Evolutionary conservation across 1,139 yeast species (phyloP).

Genomic region (Zygosaccharomyces pseudobailii): DNA sequence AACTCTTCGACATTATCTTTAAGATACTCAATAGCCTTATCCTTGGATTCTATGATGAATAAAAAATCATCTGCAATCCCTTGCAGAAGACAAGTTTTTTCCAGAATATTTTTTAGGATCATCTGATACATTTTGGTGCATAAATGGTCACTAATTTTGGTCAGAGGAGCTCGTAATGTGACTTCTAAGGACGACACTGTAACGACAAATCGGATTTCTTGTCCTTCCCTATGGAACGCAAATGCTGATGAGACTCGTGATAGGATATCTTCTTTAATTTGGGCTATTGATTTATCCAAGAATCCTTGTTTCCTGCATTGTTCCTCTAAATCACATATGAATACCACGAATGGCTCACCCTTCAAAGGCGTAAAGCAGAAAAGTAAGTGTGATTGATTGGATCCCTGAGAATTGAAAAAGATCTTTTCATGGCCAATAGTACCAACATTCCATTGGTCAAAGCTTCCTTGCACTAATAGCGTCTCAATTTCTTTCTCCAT

Average conservation of each 20-base stretch:
- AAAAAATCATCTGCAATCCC: slow-evolving; percentile 2
- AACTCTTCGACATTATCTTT: slow-evolving; percentile 25
- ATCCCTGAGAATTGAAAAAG: slow-evolving; percentile 4
- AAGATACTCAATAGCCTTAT: slow-evolving; percentile 23
- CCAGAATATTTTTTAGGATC: slow-evolving; percentile 6
- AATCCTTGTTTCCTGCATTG: slow-evolving; percentile 16
- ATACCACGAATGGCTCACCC: slow-evolving; percentile 9
- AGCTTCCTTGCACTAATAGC: not conserved
- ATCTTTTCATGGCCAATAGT: slow-evolving; percentile 3
- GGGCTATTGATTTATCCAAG: slow-evolving; percentile 13
- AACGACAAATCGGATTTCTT: slow-evolving; percentile 1
- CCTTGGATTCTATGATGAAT: slow-evolving; percentile 13
- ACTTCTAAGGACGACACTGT: slow-evolving; percentile 6
- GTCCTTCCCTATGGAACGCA: slow-evolving; percentile 1
- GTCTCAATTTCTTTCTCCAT: not conserved
- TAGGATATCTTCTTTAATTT: slow-evolving; percentile 5
- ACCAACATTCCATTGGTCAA: slow-evolving; percentile 5
- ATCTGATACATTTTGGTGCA: slow-evolving; percentile 4
- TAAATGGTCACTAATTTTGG: not conserved
- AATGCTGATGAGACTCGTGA: not conserved
- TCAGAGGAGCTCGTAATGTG: slow-evolving; percentile 1
- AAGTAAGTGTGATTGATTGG: not conserved
- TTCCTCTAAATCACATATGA: slow-evolving; percentile 8
- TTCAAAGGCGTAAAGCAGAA: slow-evolving; percentile 8
- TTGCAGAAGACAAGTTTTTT: slow-evolving; percentile 1